Conservation (phyloP, 148 eudicot genomes). For the Chenopodium berlandieri region DNA sequence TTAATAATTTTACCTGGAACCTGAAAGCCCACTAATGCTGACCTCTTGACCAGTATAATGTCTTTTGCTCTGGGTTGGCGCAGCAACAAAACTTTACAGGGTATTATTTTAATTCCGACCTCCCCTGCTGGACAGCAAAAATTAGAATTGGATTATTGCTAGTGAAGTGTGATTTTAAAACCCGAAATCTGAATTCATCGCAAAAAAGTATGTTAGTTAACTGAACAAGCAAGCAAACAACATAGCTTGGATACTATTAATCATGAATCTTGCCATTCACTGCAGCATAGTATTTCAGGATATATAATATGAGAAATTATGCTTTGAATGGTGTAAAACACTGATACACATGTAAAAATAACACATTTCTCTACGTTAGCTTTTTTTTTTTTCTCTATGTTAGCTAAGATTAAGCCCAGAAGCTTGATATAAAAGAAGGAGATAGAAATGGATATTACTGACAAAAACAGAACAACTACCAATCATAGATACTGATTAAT, state of each 20-base stretch:
- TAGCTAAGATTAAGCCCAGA: background rate
- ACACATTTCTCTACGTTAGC: background rate
- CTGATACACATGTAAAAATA: background rate
- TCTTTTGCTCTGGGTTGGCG: background rate
- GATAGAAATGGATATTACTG: background rate
- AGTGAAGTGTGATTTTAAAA: background rate
- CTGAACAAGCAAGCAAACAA: background rate
- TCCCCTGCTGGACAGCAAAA: background rate
- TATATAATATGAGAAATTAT: background rate
- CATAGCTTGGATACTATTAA: background rate
- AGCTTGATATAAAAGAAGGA: background rate
- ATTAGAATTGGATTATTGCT: background rate
- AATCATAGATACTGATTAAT: too few relatives aligned
- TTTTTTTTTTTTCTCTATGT: background rate
- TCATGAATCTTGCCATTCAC: background rate
- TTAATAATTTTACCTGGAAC: background rate
- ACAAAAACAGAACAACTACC: background rate
- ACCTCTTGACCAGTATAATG: constrained; percentile 2
- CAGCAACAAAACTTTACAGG: background rate
- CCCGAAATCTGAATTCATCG: background rate
- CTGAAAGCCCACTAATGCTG: constrained; percentile 8
- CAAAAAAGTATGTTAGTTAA: background rate
- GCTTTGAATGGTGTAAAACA: background rate
- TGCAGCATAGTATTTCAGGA: background rate
- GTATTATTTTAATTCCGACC: background rate